Base-by-base conservation (phyloP, 305 asterid species). In the Andrographis paniculata region DNA sequence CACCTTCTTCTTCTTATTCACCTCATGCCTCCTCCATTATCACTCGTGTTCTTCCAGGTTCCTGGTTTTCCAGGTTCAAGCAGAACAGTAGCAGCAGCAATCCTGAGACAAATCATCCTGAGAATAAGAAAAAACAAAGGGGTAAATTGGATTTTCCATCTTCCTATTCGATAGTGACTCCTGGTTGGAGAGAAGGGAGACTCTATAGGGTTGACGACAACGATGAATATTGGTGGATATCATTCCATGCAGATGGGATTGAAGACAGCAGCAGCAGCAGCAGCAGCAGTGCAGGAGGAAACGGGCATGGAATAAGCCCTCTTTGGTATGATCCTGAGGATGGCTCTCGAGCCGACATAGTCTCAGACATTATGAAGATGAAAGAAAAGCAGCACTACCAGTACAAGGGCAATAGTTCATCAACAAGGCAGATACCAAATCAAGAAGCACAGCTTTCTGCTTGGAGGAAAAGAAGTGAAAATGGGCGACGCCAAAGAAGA, bases 211-310 rank as follows among this genome's bases (percentile, higher is more conserved):
- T 66, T 59, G 71, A 63, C 48, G 62, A 53, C 30, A 23, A 42
- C 28, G 82, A 77, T 43, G 67, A 70, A 14, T 76, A 68, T 47
- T 80, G 92, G 89, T 71, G 75, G 61, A 64, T 76, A 57, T 78
- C 87, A 1, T 78, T 80, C 42, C 74, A 63, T 13, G 70, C 66
- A 9, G 79, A 69, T 20, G 33, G 53, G n/a, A 42, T 55, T 15
- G 64, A 68, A 38, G 66, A 62, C 23, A 46, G 45, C 53, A 61
- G 53, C 53, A 45, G 61, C n/a, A n/a, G n/a, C n/a, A n/a, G n/a
- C n/a, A 46, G 45, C 53, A 61, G 53, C 53, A 45, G 61, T 57
- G 58, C 48, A 23, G 42, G 63, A 12, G 65, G 61, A 16, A 24
- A 24, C 8, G 30, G 30, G 30, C 4, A 3, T 24, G 30, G 30